These are phyloP conservation scores for Macadamia integrifolia DNA, from an alignment of 164 flowering plant genomes.

Conservation along the genomic window DNA sequence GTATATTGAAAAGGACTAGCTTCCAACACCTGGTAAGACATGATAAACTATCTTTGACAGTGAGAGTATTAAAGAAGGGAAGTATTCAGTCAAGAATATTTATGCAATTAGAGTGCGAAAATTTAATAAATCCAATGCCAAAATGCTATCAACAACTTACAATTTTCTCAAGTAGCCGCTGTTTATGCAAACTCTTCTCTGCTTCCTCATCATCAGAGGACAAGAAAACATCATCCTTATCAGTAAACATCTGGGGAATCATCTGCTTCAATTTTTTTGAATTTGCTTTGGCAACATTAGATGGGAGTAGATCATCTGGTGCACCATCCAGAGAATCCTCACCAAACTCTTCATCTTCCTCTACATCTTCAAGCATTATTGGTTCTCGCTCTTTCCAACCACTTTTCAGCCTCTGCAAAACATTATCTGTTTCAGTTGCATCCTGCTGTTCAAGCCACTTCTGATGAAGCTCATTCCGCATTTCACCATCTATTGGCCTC, in stretches of 20 bases:
- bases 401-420: constrained; percentile 60
- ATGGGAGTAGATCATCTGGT: constrained; percentile 20
- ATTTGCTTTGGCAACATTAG: constrained; percentile 30
- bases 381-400: constrained; percentile 36
- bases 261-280: constrained; percentile 58
- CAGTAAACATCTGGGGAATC: constrained; percentile 65
- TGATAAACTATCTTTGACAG: too few species aligned
- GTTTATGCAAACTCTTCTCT: constrained; percentile 38
- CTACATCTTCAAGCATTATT: constrained; percentile 29
- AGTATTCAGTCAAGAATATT: too few species aligned
- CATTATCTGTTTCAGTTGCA: constrained; percentile 75
- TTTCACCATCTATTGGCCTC: constrained; percentile 56
- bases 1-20: too few species aligned
- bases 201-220: constrained; percentile 88
- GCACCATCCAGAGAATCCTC: constrained; percentile 29
- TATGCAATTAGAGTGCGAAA: too few species aligned
- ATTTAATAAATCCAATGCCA: neutral
- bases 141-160: constrained; percentile 35
- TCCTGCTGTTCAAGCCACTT: constrained; percentile 92
- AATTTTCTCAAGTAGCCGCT: constrained; percentile 42
- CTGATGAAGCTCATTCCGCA: constrained; percentile 80
- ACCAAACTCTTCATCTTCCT: constrained; percentile 25
- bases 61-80: too few species aligned
- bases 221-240: constrained; percentile 58
- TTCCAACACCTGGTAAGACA: too few species aligned